Percentiles rank a stretch among this genome's conserved stretches.
phyloP scores from a whole-genome alignment of 768 basidiomycete genomes.

The Agrocybe pediades region DNA sequence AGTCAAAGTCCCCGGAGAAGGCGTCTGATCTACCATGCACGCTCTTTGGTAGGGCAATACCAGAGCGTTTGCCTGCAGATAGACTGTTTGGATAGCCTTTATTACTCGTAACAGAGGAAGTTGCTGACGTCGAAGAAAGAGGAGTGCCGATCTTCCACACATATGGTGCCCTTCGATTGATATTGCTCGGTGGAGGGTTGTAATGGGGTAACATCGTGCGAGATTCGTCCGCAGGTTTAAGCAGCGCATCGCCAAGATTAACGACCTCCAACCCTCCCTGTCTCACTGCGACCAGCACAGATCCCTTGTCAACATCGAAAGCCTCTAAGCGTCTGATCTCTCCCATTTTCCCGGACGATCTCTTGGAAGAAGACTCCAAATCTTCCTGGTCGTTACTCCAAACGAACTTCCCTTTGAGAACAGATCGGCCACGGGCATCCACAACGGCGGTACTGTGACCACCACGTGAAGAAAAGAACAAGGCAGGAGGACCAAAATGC shows the following conservation, averaged over 20 bases:
- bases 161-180: constrained; percentile 72
- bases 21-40: constrained; percentile 54
- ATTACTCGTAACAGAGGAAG: background rate
- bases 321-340: constrained; percentile 85
- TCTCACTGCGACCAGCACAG: constrained; percentile 83
- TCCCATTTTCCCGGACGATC: constrained; percentile 56
- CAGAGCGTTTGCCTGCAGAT: constrained; percentile 18
- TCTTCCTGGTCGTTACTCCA: constrained; percentile 72
- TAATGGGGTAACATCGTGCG: constrained; percentile 74
- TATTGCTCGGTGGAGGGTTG: constrained; percentile 55
- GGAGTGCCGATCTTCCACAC: constrained; percentile 86
- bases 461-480: constrained; percentile 88
- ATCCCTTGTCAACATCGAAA: constrained; percentile 73
- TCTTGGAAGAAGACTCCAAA: constrained; percentile 35
- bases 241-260: constrained; percentile 76
- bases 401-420: constrained; percentile 76
- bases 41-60: constrained; percentile 50
- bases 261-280: constrained; percentile 85
- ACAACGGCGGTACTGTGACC: constrained; percentile 89
- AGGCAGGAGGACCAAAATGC: constrained; percentile 84
- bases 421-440: constrained; percentile 82
- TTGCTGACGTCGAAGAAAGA: constrained; percentile 38
- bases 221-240: constrained; percentile 81
- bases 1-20: constrained; percentile 50
- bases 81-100: constrained; percentile 14